Base-by-base conservation (phyloP, 768 basidiomycete genomes). In the Boletus vinaceobasis region DNA sequence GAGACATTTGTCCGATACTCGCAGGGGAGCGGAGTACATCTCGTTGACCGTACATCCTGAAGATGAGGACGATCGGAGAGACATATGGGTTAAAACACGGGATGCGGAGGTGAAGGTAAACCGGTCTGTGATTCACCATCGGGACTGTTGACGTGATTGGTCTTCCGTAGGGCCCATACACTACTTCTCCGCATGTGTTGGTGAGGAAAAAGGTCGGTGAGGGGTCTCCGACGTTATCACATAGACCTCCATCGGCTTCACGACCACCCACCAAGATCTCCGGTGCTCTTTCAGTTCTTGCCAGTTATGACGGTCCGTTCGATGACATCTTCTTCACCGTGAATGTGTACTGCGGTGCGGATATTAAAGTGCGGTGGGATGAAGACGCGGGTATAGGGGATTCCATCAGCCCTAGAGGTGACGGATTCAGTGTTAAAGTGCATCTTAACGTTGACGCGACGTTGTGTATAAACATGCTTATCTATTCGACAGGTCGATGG, bases 221-320 rank as follows among this genome's bases (percentile, higher is more conserved):
- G 7, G 40, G 26, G 4, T 76, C 75, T 53, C 69, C 73, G 2
- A n/a, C 40, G 26, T 33, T 6, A n/a, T 43, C 50, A 5, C 43
- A 43, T 14, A 5, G 39, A 17, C 17, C 50, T 10, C 7, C 37
- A 4, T 44, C 53, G 23, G 35, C 19, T 10, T 31, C 47, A 19
- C 29, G 42, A 19, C 4, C 48, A 7, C 17, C 71, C 71, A 56
- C 56, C 59, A 44, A 72, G 71, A 49, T 56, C 17, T 59, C 60
- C 0, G 78, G 79, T 10, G 63, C 71, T 4, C 62, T 90, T 37
- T 78, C 79, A 7, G 71, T 93, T 31, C 73, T 81, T 33, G 76
- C 84, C 0, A 85, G 87, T 1, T 90, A 88, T 60, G 90, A 93
- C 11, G 89, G 87, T 5, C 73, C 77, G 4, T 76, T 77, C 15